Conservation (phyloP, 805 yeast species). For the Candida rishiriensis region DNA sequence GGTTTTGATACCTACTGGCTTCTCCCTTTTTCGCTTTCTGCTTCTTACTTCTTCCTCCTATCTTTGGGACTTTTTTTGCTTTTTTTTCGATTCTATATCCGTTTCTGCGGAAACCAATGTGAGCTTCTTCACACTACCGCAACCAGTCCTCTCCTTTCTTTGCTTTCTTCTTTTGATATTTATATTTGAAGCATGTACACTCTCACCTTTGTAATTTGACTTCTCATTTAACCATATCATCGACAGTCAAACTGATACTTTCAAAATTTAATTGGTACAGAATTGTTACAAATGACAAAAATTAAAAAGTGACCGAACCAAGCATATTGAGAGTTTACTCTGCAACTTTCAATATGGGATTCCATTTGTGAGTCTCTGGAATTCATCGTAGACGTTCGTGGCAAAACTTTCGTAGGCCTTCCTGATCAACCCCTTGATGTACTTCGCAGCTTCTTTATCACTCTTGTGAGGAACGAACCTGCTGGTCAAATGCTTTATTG, state of each 20-base stretch:
- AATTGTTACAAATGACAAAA: too few relatives aligned
- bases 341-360: constrained; percentile 67
- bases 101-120: too few relatives aligned
- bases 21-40: background rate
- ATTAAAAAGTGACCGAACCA: too few relatives aligned
- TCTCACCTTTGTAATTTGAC: background rate
- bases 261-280: too few relatives aligned
- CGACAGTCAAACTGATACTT: background rate
- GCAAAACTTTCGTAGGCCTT: constrained; percentile 83
- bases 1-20: too few relatives aligned
- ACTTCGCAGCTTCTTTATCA: constrained; percentile 80
- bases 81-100: background rate
- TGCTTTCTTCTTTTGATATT: too few relatives aligned
- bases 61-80: background rate
- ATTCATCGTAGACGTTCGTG: constrained; percentile 95
- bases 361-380: constrained; percentile 94
- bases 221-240: background rate
- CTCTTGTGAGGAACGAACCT: constrained; percentile 79
- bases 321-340: background rate
- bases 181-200: too few relatives aligned
- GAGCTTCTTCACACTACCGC: too few relatives aligned
- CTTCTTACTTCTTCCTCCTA: background rate
- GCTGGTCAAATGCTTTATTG: constrained; percentile 69
- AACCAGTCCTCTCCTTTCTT: too few relatives aligned
- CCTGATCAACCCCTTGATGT: constrained; percentile 69